Base-by-base conservation (phyloP, 2,329 filamentous ascomycete species). In the Pseudogymnoascus sp. region DNA sequence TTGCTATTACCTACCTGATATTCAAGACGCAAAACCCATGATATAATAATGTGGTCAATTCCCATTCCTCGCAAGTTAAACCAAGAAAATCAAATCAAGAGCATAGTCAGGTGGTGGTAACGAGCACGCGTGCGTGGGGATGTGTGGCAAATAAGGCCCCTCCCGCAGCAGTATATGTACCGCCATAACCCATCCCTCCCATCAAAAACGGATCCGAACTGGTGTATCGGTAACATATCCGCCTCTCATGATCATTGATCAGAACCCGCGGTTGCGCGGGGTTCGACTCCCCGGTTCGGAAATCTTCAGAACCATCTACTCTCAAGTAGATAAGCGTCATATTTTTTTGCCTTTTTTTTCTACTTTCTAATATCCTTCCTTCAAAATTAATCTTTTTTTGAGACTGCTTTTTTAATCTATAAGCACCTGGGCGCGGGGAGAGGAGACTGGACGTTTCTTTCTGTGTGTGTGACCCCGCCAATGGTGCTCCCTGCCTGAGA, bases 251-350 rank as follows among this genome's bases (percentile, higher is more conserved):
- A 56, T 56, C 50, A 33, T n/a, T 56, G 50, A 56, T 56, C 50
- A 60, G 38, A 60, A 42, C 38, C 59, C 33, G 59, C 59, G 59
- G 38, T 42, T 60, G 59, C 59, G 35, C 59, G 33, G 59, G 59
- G 59, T 60, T 60, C 59, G 38, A 60, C 59, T 60, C 38, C 59
- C 59, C 59, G 59, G 59, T 60, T 60, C 59, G 59, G 38, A 60
- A 60, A n/a, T 19, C 50, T 56, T 56, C 50, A 56, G 59, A 60
- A 60, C 38, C 59, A 60, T 42, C 59, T 60, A 42, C 38, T 38
- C 5, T 42, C 33, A 60, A 42, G 35, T 38, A 42, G 59, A 26
- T 38, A 60, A 21, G 46, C 59, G 59, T 60, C 59, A 26, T 38
- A 26, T 40, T 60, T 40, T 35, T 60, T 60, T 17, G n/a, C 23